A percentile compares a stretch with the other conserved stretches of the same genome.
phyloP scores from a whole-genome alignment of 140 eudicot genomes.

The Bidens hawaiensis region DNA sequence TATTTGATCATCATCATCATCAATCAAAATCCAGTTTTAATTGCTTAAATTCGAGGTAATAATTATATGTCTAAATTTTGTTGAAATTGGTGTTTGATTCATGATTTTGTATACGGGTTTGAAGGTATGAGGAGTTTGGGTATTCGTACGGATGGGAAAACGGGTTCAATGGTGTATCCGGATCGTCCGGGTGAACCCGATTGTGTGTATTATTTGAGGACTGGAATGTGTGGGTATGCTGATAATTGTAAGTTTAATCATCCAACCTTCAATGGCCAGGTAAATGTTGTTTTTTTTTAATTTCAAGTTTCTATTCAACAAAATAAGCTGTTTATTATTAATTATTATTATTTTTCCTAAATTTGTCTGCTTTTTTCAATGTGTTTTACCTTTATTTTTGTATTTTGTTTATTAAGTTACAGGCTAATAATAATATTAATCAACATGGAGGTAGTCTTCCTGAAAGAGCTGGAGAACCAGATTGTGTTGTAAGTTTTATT shows the following conservation, averaged over 20 bases:
- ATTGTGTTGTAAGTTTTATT: constrained; percentile 61
- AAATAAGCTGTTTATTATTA: no score
- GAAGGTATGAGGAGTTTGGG: no score
- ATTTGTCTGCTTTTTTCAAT: no score
- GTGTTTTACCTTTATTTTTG: no score
- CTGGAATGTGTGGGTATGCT: constrained; percentile 68
- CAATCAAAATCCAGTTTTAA: background rate
- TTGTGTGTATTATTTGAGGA: constrained; percentile 60
- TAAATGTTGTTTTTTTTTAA: background rate
- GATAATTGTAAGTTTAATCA: constrained; percentile 61
- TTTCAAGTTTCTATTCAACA: background rate
- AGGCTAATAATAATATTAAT: constrained; percentile 33
- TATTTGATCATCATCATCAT: background rate
- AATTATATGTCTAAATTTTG: no score
- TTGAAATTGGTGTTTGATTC: background rate
- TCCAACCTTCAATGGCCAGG: constrained; percentile 42
- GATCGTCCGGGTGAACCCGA: constrained; percentile 78
- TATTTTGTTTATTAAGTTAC: no score
- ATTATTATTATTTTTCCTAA: no score
- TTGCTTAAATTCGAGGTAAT: no score
- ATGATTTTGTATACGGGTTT: no score
- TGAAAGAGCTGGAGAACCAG: constrained; percentile 68
- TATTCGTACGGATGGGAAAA: constrained; percentile 29
- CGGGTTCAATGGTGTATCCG: constrained; percentile 31
- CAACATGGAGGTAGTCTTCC: constrained; percentile 46